Evolutionary conservation across 257 asterid species (phyloP).

Genomic region (Solanum lycopersicoides): DNA sequence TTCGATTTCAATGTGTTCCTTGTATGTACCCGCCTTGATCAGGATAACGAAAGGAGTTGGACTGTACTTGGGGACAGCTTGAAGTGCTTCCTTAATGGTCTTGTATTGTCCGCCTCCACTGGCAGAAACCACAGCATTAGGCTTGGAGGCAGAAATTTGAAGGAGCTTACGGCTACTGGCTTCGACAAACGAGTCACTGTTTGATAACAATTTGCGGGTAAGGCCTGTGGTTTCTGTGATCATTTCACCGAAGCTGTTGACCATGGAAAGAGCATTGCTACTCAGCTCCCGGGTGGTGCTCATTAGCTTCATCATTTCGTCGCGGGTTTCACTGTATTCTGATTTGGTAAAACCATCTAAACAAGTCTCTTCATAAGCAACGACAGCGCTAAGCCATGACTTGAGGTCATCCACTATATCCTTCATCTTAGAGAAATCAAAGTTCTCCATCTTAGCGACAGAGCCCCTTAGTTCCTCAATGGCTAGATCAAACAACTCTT

Average conservation of each 20-base stretch:
- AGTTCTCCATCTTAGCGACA: conserved; percentile 8
- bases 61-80: neutral
- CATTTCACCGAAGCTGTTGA: conserved; percentile 22
- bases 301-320: conserved; percentile 47
- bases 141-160: neutral
- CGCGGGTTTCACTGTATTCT: conserved; percentile 40
- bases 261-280: conserved; percentile 52
- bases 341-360: conserved; percentile 52
- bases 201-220: conserved; percentile 18
- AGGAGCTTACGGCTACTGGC: neutral
- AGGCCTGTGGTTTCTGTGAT: conserved; percentile 10
- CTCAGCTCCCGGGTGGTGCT: conserved; percentile 31
- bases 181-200: neutral
- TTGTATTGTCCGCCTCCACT: conserved; percentile 26
- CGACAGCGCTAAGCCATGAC: conserved; percentile 69
- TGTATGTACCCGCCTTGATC: conserved; percentile 26
- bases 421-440: conserved; percentile 15
- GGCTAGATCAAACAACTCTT: conserved; percentile 38
- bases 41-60: conserved; percentile 8
- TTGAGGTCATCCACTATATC: conserved; percentile 40
- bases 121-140: conserved; percentile 35
- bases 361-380: conserved; percentile 55
- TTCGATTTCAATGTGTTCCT: conserved; percentile 13
- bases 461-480: conserved; percentile 40
- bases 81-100: conserved; percentile 15